These are phyloP conservation scores for Ceratobasidium sp. DNA, from an alignment of 1,284 basidiomycete species.

Conservation along the genomic window DNA sequence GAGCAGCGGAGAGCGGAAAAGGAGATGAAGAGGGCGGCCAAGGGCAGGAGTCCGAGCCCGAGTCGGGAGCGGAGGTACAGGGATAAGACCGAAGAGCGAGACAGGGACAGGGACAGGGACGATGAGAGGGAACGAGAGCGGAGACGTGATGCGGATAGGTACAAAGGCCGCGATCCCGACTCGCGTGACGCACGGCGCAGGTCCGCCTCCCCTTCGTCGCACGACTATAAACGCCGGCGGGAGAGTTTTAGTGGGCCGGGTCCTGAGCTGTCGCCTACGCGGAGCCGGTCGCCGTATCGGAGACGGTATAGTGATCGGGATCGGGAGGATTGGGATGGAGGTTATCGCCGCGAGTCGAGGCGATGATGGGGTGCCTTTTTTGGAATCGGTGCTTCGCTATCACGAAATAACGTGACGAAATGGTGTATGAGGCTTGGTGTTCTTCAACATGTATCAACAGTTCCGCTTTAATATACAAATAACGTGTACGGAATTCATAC, in stretches of 20 bases:
- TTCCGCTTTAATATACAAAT: neutral
- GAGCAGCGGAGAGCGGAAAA: slow-evolving; percentile 62
- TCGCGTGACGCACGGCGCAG: slow-evolving; percentile 21
- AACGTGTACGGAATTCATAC: neutral
- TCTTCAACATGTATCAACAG: slow-evolving; percentile 1
- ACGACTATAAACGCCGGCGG: slow-evolving; percentile 15
- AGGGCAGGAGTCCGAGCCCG: slow-evolving; percentile 56
- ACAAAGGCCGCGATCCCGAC: slow-evolving; percentile 4
- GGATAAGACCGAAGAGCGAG: slow-evolving; percentile 3
- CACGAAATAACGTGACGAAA: neutral
- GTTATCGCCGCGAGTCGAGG: neutral
- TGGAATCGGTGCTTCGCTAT: neutral
- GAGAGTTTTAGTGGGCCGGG: slow-evolving; percentile 15
- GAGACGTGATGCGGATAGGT: neutral
- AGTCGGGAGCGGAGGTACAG: slow-evolving; percentile 2
- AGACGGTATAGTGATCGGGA: slow-evolving; percentile 12
- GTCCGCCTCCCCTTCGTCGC: slow-evolving; percentile 23
- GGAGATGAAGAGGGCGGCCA: slow-evolving; percentile 66
- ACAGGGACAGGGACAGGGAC: neutral
- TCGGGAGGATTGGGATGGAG: slow-evolving; percentile 14
- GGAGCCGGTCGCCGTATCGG: slow-evolving; percentile 31
- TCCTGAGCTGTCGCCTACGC: slow-evolving; percentile 11
- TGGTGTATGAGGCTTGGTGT: neutral
- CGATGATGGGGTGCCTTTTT: neutral
- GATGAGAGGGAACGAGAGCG: slow-evolving; percentile 13